Percentiles rank a stretch among this genome's conserved stretches.
phyloP scores from a whole-genome alignment of 129 eudicot species.

The Flaveria trinervia region DNA sequence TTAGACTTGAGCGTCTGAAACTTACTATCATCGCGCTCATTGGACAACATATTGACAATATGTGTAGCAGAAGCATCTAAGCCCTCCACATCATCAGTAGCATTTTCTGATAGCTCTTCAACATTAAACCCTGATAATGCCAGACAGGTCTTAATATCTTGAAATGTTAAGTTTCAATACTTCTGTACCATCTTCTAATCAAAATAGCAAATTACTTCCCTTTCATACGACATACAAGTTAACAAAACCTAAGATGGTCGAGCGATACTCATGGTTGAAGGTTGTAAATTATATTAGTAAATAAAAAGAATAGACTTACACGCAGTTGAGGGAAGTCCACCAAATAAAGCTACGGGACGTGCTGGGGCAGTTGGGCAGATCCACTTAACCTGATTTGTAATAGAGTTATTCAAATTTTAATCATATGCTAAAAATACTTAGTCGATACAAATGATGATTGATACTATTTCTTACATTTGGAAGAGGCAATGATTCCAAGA shows the following conservation, averaged over 20 bases:
- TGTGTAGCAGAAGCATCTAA: constrained; percentile 63
- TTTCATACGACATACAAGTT: background rate
- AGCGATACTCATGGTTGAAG: background rate
- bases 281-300: background rate
- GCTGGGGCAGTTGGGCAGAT: constrained; percentile 86
- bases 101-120: constrained; percentile 48
- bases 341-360: constrained; percentile 63
- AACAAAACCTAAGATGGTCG: background rate
- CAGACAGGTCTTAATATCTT: background rate
- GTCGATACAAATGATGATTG: background rate
- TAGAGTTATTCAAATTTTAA: background rate
- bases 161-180: background rate
- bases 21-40: constrained; percentile 55
- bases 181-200: background rate
- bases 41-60: constrained; percentile 46
- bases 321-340: constrained; percentile 67
- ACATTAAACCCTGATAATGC: constrained; percentile 53
- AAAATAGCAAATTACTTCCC: background rate
- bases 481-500: constrained; percentile 67
- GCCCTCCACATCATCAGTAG: constrained; percentile 50
- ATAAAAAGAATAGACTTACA: constrained; percentile 43
- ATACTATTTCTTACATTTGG: constrained; percentile 56
- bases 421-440: background rate
- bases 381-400: constrained; percentile 56
- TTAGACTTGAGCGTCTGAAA: constrained; percentile 16